Conservation (phyloP, 768 basidiomycete genomes). For the Rhizopogon roseolus region DNA sequence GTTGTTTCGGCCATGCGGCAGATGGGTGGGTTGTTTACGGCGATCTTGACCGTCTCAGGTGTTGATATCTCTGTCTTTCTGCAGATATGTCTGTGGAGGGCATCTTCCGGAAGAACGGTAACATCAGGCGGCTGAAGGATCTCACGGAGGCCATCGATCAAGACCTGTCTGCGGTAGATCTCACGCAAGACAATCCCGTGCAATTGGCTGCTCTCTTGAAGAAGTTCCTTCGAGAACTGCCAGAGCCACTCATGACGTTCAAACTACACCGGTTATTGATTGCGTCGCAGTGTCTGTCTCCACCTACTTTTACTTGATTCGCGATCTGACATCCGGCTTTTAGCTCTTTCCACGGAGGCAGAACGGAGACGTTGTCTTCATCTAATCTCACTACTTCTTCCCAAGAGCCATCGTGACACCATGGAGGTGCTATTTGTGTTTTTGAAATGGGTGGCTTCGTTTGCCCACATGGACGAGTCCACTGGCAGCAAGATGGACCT, state of each 20-base stretch:
- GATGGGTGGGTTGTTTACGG: constrained; percentile 68
- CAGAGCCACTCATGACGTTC: constrained; percentile 94
- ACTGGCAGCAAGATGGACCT: constrained; percentile 99
- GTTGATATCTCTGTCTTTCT: constrained; percentile 3
- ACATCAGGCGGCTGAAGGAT: constrained; percentile 89
- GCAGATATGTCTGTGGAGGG: constrained; percentile 98
- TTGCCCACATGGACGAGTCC: constrained; percentile 95
- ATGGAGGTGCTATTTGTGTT: constrained; percentile 98
- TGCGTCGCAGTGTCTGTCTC: constrained; percentile 75
- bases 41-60: neutral
- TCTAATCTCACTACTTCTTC: constrained; percentile 79
- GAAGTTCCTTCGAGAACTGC: constrained; percentile 94
- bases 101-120: constrained; percentile 97
- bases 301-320: neutral
- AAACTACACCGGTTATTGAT: constrained; percentile 88
- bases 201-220: constrained; percentile 96
- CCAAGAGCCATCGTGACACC: constrained; percentile 93
- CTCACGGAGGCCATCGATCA: constrained; percentile 90
- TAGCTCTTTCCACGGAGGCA: constrained; percentile 67
- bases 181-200: constrained; percentile 92
- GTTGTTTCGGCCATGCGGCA: constrained; percentile 98
- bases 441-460: constrained; percentile 99
- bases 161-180: constrained; percentile 88
- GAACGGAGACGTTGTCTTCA: constrained; percentile 85
- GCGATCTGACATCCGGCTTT: constrained; percentile 1